Evolutionary conservation across 1,284 basidiomycete genomes (phyloP).

Genomic region (Psilocybe mexicana): DNA sequence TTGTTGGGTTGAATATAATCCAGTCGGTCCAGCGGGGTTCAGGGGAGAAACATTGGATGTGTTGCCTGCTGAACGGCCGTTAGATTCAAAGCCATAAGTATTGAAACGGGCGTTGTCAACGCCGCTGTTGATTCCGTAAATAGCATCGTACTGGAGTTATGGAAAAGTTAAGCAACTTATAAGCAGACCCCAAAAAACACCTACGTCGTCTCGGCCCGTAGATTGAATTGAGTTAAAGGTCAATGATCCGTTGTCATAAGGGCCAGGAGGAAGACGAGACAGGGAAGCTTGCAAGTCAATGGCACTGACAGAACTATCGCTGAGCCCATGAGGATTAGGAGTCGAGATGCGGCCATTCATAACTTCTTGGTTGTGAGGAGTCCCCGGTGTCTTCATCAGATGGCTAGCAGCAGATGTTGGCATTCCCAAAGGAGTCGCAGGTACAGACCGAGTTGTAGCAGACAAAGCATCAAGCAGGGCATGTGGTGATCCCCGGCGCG

Average conservation of each 20-base stretch:
- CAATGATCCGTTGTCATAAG: conserved; percentile 55
- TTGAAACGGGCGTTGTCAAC: conserved; percentile 59
- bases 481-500: conserved; percentile 73
- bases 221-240: conserved; percentile 54
- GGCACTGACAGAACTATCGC: conserved; percentile 47
- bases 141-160: conserved; percentile 53
- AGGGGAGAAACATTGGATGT: conserved; percentile 24
- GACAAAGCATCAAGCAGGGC: conserved; percentile 59
- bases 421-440: conserved; percentile 69
- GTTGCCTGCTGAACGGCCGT: conserved; percentile 38
- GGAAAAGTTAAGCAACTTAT: conserved; percentile 2
- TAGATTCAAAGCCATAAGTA: conserved; percentile 64
- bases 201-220: conserved; percentile 56
- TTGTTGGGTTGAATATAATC: conserved; percentile 79
- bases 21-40: conserved; percentile 67
- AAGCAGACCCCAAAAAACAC: conserved; percentile 20
- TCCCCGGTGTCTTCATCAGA: conserved; percentile 66
- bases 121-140: conserved; percentile 54
- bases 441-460: conserved; percentile 69
- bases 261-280: conserved; percentile 60
- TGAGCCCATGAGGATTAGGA: conserved; percentile 49
- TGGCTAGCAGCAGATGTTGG: conserved; percentile 46
- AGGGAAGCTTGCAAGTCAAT: conserved; percentile 69
- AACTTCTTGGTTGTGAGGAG: conserved; percentile 61
- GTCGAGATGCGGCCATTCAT: conserved; percentile 61